These are phyloP conservation scores for Linnemannia schmuckeri DNA, from an alignment of 192 early-diverging fungal species.

Conservation along the genomic window DNA sequence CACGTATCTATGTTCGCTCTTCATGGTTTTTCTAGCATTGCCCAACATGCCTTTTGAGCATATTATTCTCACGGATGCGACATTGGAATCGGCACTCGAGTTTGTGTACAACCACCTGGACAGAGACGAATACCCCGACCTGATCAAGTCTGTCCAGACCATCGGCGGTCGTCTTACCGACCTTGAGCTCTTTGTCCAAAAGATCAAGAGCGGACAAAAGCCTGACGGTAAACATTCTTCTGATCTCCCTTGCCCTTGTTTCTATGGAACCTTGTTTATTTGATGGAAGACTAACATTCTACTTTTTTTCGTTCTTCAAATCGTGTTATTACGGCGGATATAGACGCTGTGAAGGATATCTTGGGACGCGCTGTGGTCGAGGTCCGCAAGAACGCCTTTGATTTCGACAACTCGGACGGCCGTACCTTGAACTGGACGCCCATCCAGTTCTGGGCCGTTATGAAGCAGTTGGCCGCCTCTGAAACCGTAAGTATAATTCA, in stretches of 20 bases:
- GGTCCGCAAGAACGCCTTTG: slow-evolving; percentile 89
- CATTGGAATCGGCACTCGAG: slow-evolving; percentile 68
- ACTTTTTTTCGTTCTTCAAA: neutral
- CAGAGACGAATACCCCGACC: slow-evolving; percentile 51
- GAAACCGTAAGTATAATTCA: slow-evolving; percentile 58
- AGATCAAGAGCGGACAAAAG: slow-evolving; percentile 79
- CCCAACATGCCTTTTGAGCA: slow-evolving; percentile 78
- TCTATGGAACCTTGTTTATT: neutral
- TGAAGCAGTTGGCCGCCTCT: slow-evolving; percentile 74
- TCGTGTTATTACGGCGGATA: neutral
- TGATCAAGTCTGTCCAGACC: slow-evolving; percentile 66
- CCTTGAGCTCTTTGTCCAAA: slow-evolving; percentile 90
- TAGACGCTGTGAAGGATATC: slow-evolving; percentile 89
- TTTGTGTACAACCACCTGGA: slow-evolving; percentile 70
- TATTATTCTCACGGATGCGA: slow-evolving; percentile 78
- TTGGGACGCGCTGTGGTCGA: slow-evolving; percentile 84
- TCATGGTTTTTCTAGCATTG: slow-evolving; percentile 59
- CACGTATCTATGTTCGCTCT: neutral
- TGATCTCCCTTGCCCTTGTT: neutral
- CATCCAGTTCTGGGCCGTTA: slow-evolving; percentile 93
- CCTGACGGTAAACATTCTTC: slow-evolving; percentile 63
- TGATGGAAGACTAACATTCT: neutral
- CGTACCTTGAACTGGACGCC: slow-evolving; percentile 75
- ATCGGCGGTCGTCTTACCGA: slow-evolving; percentile 95
- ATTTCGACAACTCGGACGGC: slow-evolving; percentile 67